Base-by-base conservation (phyloP, 805 yeast genomes). In the Metschnikowia reukaufii region DNA sequence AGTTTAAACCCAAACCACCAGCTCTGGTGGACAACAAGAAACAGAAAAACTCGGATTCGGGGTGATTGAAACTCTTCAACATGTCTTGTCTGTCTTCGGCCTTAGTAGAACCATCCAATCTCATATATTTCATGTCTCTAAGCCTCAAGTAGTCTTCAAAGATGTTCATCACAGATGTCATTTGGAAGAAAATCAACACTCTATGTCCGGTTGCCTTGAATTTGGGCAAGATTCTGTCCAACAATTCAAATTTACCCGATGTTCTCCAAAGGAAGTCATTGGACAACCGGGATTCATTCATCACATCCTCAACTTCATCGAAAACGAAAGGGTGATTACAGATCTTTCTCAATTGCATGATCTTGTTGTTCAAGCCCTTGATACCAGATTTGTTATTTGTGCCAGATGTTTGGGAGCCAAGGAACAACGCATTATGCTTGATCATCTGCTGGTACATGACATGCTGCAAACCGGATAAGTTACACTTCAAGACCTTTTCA, bases 151-250 rank as follows among this genome's bases (percentile, higher is more conserved):
- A 87, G 65, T 87, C 95, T 65, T 87, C 95, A 90, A 87, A 86
- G 35, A 87, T 87, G 62, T 86, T 89, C 95, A 87, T 87, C 45
- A 87, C 88, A 61, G 85, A 89, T 0, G 95, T 87, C 95, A 87
- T 87, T 67, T 87, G 95, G 72, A 87, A 87, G 60, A 87, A 87
- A 65, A 87, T 83, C 65, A 87, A 74, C 3, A 86, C 89, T 62
- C 91, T 75, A 61, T 87, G 95, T 2, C 90, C 90, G 5, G 84
- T 70, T 0, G 79, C 84, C 55, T 83, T 80, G 61, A 84, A 82
- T 62, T 87, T 87, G 10, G 92, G 90, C 58, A 87, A 71, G 13
- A 87, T 74, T 51, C 91, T 71, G 63, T 86, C 92, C 52, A 88
- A 69, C 42, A 88, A 66, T 61, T 88, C 95, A 62, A 88, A 86